Evolutionary conservation across 1,284 basidiomycete genomes (phyloP).

Genomic region (Ceratobasidium sp.): DNA sequence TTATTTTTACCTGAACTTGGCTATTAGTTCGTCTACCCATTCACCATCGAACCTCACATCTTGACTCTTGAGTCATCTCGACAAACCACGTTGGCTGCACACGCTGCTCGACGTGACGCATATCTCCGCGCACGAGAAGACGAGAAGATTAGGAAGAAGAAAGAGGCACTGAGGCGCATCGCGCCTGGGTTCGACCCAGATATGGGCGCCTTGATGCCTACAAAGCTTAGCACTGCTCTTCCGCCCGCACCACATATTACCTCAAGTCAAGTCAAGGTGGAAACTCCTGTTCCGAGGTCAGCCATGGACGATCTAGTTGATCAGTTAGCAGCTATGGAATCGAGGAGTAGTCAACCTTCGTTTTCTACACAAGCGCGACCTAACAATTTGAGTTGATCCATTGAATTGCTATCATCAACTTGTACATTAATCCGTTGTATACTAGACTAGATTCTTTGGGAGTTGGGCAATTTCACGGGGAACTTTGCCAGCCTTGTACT

Average conservation of each 20-base stretch:
- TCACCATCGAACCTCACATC: conserved; percentile 89
- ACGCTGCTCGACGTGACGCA: conserved; percentile 74
- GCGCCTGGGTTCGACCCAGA: conserved; percentile 81
- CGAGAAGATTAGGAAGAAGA: conserved; percentile 80
- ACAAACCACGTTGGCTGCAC: conserved; percentile 72
- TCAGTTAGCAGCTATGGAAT: conserved; percentile 77
- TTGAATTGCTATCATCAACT: background rate
- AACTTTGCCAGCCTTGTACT: conserved; percentile 41
- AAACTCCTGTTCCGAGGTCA: conserved; percentile 2
- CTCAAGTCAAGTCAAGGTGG: conserved; percentile 25
- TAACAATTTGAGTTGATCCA: conserved; percentile 34
- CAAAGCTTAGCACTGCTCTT: conserved; percentile 50
- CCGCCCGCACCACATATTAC: background rate
- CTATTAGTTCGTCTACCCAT: conserved; percentile 90
- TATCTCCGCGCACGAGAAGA: conserved; percentile 78
- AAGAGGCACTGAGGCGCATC: conserved; percentile 79
- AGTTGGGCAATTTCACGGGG: conserved; percentile 34
- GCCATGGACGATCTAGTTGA: conserved; percentile 88
- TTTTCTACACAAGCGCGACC: conserved; percentile 13
- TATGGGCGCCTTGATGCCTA: conserved; percentile 70
- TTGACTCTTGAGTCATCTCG: conserved; percentile 79
- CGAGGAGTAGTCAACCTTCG: conserved; percentile 29
- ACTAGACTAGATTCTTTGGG: background rate
- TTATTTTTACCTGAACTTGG: too few species aligned
- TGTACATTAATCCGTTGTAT: background rate